Base-by-base conservation (phyloP, 352 stramenopile species). In the Globisporangium spiculum region DNA sequence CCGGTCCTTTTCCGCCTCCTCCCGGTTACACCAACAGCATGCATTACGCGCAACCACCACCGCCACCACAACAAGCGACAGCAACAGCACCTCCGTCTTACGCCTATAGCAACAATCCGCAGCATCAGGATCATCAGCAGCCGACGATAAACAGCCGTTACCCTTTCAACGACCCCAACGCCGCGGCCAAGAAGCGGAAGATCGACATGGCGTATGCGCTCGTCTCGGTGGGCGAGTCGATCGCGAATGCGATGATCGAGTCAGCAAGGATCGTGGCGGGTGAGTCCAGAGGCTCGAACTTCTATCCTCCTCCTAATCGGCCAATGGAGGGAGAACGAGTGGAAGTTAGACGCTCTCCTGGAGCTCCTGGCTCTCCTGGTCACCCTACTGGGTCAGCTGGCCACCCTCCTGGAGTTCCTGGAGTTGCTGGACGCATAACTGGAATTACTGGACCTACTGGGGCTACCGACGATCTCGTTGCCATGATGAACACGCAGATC, bases 161-260 rank as follows among this genome's bases (percentile, higher is more conserved):
- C 24, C 22, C 53, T 16, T 26, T 22, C 54, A 41, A 16, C 24
- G 27, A 30, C 4, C 20, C 26, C 7, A 18, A 10, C 53, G 8
- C 34, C 12, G 3, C n/a, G 22, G 36, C 34, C 50, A 68, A 56
- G 24, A 44, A 20, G 12, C 61, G 14, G 20, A 68, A 60, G 24
- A 27, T 60, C 34, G 63, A 68, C 18, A 3, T 68, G 4, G 52
- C 63, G 8, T 54, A 68, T 9, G 63, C 63, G 14, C 14, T 68
- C 36, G 52, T 68, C 22, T n/a, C 36, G 1, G 63, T 32, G 7
- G 53, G 50, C 18, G 26, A 62, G 6, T n/a, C 34, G 53, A 55
- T 68, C 36, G 63, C 63, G 24, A 41, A n/a, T 3, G 63, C 63
- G 14, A 34, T 68, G 22, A 16, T 68, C 10, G 63, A 62, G 53